A percentile compares a stretch with the other conserved stretches of the same genome.
Conservation (phyloP, 345 rosid species). For the Psidium guajava region DNA sequence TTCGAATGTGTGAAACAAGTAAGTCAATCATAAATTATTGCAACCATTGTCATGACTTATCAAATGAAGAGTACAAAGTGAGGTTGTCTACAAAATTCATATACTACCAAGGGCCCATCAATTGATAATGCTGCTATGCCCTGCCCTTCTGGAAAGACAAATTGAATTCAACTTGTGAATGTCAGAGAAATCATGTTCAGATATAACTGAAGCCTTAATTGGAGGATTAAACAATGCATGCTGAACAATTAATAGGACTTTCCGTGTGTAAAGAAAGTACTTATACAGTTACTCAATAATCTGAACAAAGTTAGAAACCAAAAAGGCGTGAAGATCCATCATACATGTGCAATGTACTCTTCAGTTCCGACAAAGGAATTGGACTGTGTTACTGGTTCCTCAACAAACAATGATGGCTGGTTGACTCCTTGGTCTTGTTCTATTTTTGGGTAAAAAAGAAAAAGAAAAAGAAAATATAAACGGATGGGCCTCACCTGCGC, state of each 20-base stretch:
- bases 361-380: no score
- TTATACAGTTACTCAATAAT: background rate
- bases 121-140: constrained; percentile 85
- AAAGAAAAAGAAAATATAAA: no score
- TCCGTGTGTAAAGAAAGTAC: background rate
- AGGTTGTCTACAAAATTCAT: background rate
- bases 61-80: background rate
- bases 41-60: background rate
- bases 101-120: constrained; percentile 94
- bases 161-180: background rate
- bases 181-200: background rate
- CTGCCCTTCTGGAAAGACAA: constrained; percentile 57
- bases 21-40: background rate
- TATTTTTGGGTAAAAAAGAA: constrained; percentile 12
- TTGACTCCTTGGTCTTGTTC: constrained; percentile 67
- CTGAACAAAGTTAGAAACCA: background rate
- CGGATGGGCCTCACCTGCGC: no score
- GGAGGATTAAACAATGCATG: background rate
- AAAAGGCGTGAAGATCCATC: constrained; percentile 4
- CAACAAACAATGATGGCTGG: constrained; percentile 66
- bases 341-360: constrained; percentile 96
- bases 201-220: background rate
- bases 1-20: constrained; percentile 23
- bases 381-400: constrained; percentile 64
- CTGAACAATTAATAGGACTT: background rate